These are phyloP conservation scores for Trifolium subterraneum DNA, from an alignment of 306 rosid genomes.

Conservation along the genomic window DNA sequence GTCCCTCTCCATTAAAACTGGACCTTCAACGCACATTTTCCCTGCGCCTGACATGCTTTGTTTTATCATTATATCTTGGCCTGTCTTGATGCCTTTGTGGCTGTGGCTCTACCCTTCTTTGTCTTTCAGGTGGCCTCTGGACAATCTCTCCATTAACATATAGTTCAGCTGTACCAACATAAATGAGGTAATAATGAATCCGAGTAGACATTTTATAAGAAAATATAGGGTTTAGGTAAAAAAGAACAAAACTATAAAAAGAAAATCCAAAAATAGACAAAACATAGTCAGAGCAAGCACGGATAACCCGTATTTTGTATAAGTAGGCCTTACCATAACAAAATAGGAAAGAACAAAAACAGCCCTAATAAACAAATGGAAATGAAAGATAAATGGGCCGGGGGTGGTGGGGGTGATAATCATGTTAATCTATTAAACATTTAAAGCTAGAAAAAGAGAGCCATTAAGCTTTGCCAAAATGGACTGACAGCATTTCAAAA, in stretches of 20 bases:
- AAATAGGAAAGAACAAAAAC: not conserved
- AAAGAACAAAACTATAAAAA: not conserved
- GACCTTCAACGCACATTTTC: constrained; percentile 67
- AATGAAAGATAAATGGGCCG: not conserved
- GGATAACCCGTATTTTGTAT: too few species aligned
- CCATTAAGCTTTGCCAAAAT: constrained; percentile 8
- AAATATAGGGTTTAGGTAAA: not conserved
- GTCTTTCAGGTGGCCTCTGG: constrained; percentile 93
- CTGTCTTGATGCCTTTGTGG: constrained; percentile 85
- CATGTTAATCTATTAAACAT: constrained; percentile 46
- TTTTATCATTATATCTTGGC: constrained; percentile 89
- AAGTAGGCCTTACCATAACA: not conserved
- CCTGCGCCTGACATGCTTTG: constrained; percentile 74
- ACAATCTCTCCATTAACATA: constrained; percentile 93
- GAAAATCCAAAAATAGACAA: not conserved
- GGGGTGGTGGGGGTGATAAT: too few species aligned
- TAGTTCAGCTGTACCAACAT: constrained; percentile 76
- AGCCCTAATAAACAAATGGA: not conserved
- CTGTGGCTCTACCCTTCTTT: constrained; percentile 96
- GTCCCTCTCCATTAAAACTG: constrained; percentile 17
- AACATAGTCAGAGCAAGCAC: not conserved
- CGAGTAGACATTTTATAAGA: not conserved
- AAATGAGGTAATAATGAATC: constrained; percentile 14
- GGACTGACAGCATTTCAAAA: constrained; percentile 46
- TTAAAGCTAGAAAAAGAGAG: constrained; percentile 52